Evolutionary conservation across 163 green algal species (phyloP), one percentile per base, ranked within the genome.

Genomic region (Scenedesmus sp.): DNA sequence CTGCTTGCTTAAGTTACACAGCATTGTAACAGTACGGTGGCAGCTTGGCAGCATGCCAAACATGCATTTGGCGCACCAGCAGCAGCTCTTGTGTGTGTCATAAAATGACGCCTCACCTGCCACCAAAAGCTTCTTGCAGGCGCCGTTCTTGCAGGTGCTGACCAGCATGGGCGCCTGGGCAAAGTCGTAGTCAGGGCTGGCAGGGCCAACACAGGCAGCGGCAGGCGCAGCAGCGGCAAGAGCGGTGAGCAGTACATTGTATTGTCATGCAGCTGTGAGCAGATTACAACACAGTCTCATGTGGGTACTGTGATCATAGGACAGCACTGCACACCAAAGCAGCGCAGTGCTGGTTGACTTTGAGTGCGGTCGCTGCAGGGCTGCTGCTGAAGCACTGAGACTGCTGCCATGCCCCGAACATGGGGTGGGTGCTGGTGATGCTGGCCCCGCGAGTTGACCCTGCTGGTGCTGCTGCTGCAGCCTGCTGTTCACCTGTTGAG

Each of bases 111-210:
- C 81, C 49, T 70, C 35, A 42, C 78, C 87, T 51, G 78, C 87
- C 2, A 91, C 56, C 44, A 87, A 46, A n/a, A 82, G 78, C 78
- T 87, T 80, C 87, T 81, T 91, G 87, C 87, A 91, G 24, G n/a
- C 30, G 56, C 87, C 79, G 10, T 24, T n/a, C 51, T 81, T 86
- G 87, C 87, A 91, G 56, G 87, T 22, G 12, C 13, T 91, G 76
- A 91, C 87, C 16, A 91, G 87, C 87, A 91, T 91, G 40, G 87
- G 87, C 4, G 87, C 87, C 42, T 91, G 87, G 33, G 53, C 87
- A 81, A 91, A 91, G 53, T 91, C 87, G 35, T 81, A 91, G 37
- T 91, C 87, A 16, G 76, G 49, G 35, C 70, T 76, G 30, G 24
- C 20, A 40, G 86, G 70, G 44, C 5, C 12, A 76, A 10, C 44